Evolutionary conservation across 352 stramenopile species (phyloP).

Genomic region (Globisporangium parvum): DNA sequence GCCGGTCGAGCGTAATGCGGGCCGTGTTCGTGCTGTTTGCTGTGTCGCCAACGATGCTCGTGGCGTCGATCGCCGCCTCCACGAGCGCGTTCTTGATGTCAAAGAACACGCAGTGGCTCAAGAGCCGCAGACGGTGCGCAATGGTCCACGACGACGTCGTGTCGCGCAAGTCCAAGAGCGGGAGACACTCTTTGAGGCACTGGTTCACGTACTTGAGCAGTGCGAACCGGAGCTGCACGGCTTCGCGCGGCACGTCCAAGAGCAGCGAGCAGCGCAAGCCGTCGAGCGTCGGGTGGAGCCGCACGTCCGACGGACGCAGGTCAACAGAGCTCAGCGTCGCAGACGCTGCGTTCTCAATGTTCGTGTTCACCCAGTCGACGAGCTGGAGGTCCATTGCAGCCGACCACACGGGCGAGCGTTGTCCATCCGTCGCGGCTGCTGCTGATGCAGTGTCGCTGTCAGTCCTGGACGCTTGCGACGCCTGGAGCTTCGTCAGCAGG

Average conservation of each 20-base stretch:
- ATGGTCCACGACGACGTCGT: conserved; percentile 67
- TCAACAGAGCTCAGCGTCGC: conserved; percentile 39
- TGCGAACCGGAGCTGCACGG: conserved; percentile 70
- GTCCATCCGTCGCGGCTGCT: not conserved
- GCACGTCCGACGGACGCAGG: conserved; percentile 65
- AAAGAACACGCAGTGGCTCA: conserved; percentile 87
- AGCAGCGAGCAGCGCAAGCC: conserved; percentile 67
- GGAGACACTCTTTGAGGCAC: conserved; percentile 56
- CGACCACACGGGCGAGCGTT: conserved; percentile 30
- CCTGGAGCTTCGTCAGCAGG: conserved; percentile 24
- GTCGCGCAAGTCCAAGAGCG: conserved; percentile 74
- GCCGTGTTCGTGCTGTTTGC: conserved; percentile 56
- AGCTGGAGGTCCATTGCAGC: conserved; percentile 76
- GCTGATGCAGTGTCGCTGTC: not conserved
- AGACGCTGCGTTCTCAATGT: conserved; percentile 43
- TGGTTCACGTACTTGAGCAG: conserved; percentile 83
- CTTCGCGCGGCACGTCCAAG: conserved; percentile 41
- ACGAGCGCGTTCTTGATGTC: conserved; percentile 79
- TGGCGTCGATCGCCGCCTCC: conserved; percentile 77
- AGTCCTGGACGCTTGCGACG: not conserved
- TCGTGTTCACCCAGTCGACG: conserved; percentile 84
- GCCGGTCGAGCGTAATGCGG: conserved; percentile 77
- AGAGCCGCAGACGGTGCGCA: conserved; percentile 52
- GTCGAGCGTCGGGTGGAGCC: conserved; percentile 61
- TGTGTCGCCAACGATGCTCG: conserved; percentile 39